phyloP scores from a whole-genome alignment of 116 monocot genomes.

The Thalassia testudinum region DNA sequence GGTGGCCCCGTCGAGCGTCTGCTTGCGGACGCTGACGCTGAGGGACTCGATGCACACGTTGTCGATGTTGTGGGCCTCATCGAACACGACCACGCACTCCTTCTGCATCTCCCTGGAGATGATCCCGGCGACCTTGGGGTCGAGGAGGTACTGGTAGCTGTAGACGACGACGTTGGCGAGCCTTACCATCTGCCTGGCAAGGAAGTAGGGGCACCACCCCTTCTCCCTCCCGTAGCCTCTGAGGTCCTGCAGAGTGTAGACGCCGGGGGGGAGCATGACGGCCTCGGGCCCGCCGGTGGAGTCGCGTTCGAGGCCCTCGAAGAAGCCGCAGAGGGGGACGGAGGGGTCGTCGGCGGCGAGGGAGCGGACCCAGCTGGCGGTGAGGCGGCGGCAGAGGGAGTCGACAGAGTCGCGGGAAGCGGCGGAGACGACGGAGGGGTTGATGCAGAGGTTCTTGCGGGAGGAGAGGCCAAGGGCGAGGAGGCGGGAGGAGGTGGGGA shows the following conservation, averaged over 20 bases:
- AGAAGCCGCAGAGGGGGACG: conserved; percentile 55
- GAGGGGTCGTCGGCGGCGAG: conserved; percentile 37
- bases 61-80: conserved; percentile 97
- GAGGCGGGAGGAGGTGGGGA: conserved; percentile 20
- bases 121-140: conserved; percentile 90
- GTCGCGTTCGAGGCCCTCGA: conserved; percentile 45
- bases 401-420: conserved; percentile 70
- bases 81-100: conserved; percentile 92
- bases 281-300: conserved; percentile 34
- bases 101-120: conserved; percentile 94
- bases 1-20: conserved; percentile 90
- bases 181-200: conserved; percentile 68
- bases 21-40: conserved; percentile 71
- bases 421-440: conserved; percentile 39
- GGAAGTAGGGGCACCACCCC: conserved; percentile 82
- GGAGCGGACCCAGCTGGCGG: conserved; percentile 79
- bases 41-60: conserved; percentile 97
- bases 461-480: conserved; percentile 86
- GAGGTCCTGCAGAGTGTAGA: conserved; percentile 76
- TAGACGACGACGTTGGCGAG: conserved; percentile 89
- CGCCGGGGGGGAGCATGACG: conserved; percentile 63
- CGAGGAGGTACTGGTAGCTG: conserved; percentile 89
- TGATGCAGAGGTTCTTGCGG: conserved; percentile 85
- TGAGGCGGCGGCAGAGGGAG: conserved; percentile 78
- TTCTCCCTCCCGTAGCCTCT: conserved; percentile 41